A percentile compares a stretch with the other conserved stretches of the same genome.
Evolutionary conservation across 2,329 filamentous ascomycete genomes (phyloP).

Genomic region (Cercospora sp.): DNA sequence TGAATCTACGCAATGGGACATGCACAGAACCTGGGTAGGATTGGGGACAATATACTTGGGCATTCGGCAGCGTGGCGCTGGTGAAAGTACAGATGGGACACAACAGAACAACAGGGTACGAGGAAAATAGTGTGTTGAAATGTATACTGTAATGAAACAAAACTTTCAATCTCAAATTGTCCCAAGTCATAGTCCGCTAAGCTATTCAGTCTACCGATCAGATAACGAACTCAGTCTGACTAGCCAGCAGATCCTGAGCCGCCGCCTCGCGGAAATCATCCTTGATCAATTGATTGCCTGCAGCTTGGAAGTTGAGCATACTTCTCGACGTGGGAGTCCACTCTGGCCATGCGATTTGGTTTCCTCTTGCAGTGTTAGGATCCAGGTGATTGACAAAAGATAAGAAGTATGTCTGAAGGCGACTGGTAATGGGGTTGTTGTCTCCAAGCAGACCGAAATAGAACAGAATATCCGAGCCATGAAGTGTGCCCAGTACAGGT

Average conservation of each 20-base stretch:
- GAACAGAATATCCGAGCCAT: constrained; percentile 53
- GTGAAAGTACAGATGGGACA: neutral
- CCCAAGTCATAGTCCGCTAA: neutral
- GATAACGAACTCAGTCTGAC: constrained; percentile 24
- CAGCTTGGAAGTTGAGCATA: constrained; percentile 53
- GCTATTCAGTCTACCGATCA: neutral
- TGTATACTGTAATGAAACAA: neutral
- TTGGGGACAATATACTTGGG: neutral
- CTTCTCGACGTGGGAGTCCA: constrained; percentile 52
- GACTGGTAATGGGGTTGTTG: constrained; percentile 29
- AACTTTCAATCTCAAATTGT: neutral
- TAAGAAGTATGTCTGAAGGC: constrained; percentile 68
- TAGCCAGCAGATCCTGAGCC: constrained; percentile 44
- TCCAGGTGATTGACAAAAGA: constrained; percentile 70
- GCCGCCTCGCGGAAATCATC: constrained; percentile 53
- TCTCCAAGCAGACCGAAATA: constrained; percentile 15
- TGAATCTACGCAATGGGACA: neutral
- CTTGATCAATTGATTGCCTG: constrained; percentile 40
- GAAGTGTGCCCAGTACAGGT: constrained; percentile 73
- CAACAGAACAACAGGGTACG: neutral
- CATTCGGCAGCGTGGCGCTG: neutral
- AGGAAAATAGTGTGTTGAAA: neutral
- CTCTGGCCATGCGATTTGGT: constrained; percentile 52
- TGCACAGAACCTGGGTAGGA: neutral
- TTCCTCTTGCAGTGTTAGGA: constrained; percentile 57